A percentile compares a stretch with the other conserved stretches of the same genome.
phyloP scores from a whole-genome alignment of 441 rosid genomes.

The Iberis amara region DNA sequence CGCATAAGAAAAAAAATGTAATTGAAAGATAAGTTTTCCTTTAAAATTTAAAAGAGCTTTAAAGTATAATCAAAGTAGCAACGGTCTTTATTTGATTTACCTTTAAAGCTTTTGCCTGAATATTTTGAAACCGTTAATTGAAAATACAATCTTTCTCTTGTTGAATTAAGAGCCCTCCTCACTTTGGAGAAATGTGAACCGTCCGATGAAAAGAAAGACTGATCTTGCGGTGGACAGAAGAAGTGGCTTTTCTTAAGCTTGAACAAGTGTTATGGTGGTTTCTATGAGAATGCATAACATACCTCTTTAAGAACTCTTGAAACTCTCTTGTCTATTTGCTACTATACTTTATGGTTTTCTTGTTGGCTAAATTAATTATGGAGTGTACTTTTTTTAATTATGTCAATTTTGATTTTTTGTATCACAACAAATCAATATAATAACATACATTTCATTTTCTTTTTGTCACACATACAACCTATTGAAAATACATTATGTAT shows the following conservation, averaged over 20 bases:
- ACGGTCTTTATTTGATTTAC: constrained; percentile 28
- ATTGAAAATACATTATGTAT: no score
- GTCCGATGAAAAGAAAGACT: constrained; percentile 13
- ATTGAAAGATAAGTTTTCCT: constrained; percentile 20
- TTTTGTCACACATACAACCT: no score
- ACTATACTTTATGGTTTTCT: constrained; percentile 11
- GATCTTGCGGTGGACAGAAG: constrained; percentile 8
- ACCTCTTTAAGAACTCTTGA: constrained; percentile 6
- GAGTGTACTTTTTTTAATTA: not conserved
- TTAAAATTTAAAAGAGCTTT: constrained; percentile 26
- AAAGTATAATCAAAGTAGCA: constrained; percentile 29
- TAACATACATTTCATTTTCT: no score
- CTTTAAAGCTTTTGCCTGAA: constrained; percentile 26
- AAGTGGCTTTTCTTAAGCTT: constrained; percentile 24
- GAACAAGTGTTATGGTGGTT: constrained; percentile 23
- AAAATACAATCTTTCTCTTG: constrained; percentile 9
- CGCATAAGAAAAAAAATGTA: constrained; percentile 2
- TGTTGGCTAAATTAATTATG: constrained; percentile 8
- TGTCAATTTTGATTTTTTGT: no score
- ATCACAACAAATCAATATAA: no score
- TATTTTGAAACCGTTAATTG: constrained; percentile 19
- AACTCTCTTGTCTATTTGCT: constrained; percentile 6
- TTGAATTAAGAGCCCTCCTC: constrained; percentile 8
- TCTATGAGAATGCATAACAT: not conserved
- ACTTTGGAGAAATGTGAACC: constrained; percentile 4